Base-by-base conservation (phyloP, 768 basidiomycete genomes). In the Russula griseocarnosa region DNA sequence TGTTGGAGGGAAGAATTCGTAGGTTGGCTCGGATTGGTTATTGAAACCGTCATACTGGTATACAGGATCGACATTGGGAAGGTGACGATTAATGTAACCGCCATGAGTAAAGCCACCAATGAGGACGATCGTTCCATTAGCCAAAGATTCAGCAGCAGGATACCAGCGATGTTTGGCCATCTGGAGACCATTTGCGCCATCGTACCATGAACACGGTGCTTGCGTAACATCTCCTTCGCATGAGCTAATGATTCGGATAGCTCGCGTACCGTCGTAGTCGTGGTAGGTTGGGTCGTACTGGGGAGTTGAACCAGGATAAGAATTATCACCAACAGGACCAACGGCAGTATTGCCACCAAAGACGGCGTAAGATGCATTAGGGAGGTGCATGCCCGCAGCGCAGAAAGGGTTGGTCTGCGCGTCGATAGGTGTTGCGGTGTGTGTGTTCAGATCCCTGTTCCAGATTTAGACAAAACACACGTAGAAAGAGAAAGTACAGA, bases 341-440 rank as follows among this genome's bases (percentile, higher is more conserved):
- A 61, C 18, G 3, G 52, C 60, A 1, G 5, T 20, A 11, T 61
- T 61, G 2, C 60, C 60, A 8, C 60, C 60, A 24, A 61, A 61
- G 5, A 61, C 60, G 10, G 53, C 53, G 4, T 8, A 61, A 1
- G 60, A 61, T 0, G 16, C 53, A 28, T 61, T 50, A 13, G 60
- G 60, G 14, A 55, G 60, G 13, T 61, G 60, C 60, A 61, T 61
- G 44, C 60, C 60, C 5, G 53, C 60, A 6, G 60, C 60, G 24
- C 60, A 61, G 44, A 61, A 61, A 8, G 60, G 14, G 6, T 61
- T 61, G 0, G 60, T 61, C 24, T 26, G 2, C 13, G 42, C 52
- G 10, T 36, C 42, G 5, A 61, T 16, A 2, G 53, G 44, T 1
- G 60, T 61, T 9, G 60, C 60, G 11, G n/a, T 34, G 24, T 26